Conservation (phyloP, 108 stramenopile genomes). For the Fragilariopsis cylindrus region DNA sequence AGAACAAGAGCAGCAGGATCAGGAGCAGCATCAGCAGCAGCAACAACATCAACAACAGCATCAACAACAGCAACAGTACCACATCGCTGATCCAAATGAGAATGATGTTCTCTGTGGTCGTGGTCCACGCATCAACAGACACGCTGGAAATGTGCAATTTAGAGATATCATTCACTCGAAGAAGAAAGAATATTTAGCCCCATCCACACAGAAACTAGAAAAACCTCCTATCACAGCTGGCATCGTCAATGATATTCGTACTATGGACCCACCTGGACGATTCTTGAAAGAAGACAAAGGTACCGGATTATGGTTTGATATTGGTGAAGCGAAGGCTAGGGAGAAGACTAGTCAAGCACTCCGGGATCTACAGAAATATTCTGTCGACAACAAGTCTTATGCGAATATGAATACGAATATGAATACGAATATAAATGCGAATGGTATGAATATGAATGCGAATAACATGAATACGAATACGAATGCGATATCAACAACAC, state of each 20-base stretch:
- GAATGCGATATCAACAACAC: too few species aligned
- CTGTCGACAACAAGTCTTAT: too few species aligned
- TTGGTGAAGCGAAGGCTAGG: slow-evolving; percentile 84
- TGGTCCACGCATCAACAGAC: slow-evolving; percentile 87
- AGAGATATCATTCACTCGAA: slow-evolving; percentile 59
- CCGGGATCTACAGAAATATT: slow-evolving; percentile 41
- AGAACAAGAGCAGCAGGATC: slow-evolving; percentile 11
- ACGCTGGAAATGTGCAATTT: slow-evolving; percentile 83
- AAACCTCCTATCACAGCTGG: slow-evolving; percentile 79
- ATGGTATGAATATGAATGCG: too few species aligned
- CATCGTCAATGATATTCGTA: slow-evolving; percentile 66
- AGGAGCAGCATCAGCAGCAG: not conserved
- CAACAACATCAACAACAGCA: too few species aligned
- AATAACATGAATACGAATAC: too few species aligned
- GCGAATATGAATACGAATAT: too few species aligned
- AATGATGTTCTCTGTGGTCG: slow-evolving; percentile 63
- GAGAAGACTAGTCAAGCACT: slow-evolving; percentile 88
- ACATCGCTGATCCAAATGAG: slow-evolving; percentile 43
- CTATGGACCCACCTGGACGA: slow-evolving; percentile 69
- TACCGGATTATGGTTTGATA: slow-evolving; percentile 75
- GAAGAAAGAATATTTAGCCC: slow-evolving; percentile 74
- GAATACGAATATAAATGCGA: too few species aligned
- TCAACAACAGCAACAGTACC: too few species aligned
- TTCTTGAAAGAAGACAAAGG: slow-evolving; percentile 82
- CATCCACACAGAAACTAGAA: slow-evolving; percentile 75